A percentile compares a stretch with the other conserved stretches of the same genome.
These are phyloP conservation scores for Kalaharituber pfeilii DNA, from an alignment of 2,329 filamentous ascomycete species.

Conservation along the genomic window DNA sequence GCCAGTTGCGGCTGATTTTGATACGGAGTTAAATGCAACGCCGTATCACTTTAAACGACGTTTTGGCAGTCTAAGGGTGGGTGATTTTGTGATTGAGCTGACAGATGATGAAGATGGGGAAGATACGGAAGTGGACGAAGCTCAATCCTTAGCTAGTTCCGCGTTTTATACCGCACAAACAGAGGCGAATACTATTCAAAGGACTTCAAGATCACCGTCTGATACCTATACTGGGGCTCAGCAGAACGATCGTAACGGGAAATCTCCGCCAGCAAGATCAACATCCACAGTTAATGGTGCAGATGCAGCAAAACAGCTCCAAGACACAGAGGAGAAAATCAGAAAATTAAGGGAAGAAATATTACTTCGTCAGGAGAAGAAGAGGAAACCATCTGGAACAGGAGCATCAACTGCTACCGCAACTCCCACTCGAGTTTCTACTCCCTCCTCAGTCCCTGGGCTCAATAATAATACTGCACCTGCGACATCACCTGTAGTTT, in stretches of 20 bases:
- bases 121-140: slow-evolving; percentile 38
- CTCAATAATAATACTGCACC: neutral
- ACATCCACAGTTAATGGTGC: neutral
- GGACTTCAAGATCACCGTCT: neutral
- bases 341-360: slow-evolving; percentile 15
- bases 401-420: slow-evolving; percentile 12
- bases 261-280: neutral
- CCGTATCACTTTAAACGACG: slow-evolving; percentile 36
- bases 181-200: no score
- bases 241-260: neutral
- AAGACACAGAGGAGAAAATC: slow-evolving; percentile 17
- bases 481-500: neutral
- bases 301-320: slow-evolving; percentile 4
- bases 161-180: no score
- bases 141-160: neutral
- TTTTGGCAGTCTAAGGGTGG: slow-evolving; percentile 41
- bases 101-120: slow-evolving; percentile 53
- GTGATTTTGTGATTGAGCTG: slow-evolving; percentile 63
- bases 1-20: slow-evolving; percentile 52
- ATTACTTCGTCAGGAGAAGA: slow-evolving; percentile 16
- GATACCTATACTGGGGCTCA: neutral
- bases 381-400: slow-evolving; percentile 18
- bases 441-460: neutral
- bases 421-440: slow-evolving; percentile 2
- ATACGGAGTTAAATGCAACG: slow-evolving; percentile 25